Evolutionary conservation across 257 asterid genomes (phyloP), one percentile per base, ranked within the genome.

Genomic region (Sherardia arvensis): DNA sequence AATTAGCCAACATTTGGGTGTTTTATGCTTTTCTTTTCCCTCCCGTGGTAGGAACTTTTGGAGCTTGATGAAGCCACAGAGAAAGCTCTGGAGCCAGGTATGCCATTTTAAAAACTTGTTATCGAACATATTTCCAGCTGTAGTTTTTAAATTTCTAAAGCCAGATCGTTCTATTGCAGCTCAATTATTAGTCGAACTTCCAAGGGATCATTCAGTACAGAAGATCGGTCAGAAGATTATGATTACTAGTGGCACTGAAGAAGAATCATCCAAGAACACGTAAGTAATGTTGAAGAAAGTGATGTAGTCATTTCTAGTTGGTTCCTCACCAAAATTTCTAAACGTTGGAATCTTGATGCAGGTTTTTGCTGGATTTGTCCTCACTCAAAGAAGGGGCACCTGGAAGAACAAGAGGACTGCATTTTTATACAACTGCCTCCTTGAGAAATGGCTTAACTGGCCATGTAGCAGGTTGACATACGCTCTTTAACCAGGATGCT

Each of bases 331-430:
- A 43, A 18, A 10, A 25, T 61, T 72, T 71, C 68, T 76, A 64
- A 77, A 51, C 69, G 53, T 6, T 30, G 28, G 51, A 33, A 25
- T 14, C 25, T 49, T 64, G 51, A 4, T 79, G 74, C 76, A 90
- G 97, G 85, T 64, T 77, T 73, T 72, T 75, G 75, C 76, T 90
- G 57, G 90, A 91, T 65, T 66, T 88, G 12, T 75, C 89, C 61
- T 72, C 87, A 21, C 73, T 84, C 30, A 80, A 80, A 69, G 96
- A 96, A 34, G 96, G 96, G 70, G 91, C 94, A 1, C 97, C 95
- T 1, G 95, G 87, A 54, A 81, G 96, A 64, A 91, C 97, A 12
- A 81, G 97, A 78, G 94, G 95, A 18, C 81, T 91, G 30, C 65
- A 61, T 5, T 20, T 91, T 36, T 47, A 49, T 36, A 64, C 75